phyloP scores from a whole-genome alignment of 495 filamentous ascomycete species.

The Friedmanniomyces simplex region DNA sequence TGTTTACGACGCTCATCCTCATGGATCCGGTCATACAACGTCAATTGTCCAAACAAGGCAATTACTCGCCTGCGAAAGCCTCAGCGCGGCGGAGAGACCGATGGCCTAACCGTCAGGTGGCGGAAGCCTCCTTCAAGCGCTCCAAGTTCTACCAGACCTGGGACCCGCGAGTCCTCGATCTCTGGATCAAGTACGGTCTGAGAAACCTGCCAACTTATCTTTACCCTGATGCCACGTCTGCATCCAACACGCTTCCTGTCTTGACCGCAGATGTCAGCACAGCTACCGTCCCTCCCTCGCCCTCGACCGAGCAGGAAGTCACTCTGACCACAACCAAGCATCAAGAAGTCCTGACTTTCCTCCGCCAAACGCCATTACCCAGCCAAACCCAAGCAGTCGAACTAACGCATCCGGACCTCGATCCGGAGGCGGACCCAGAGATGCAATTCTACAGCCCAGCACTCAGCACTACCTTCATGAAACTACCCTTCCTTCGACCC shows the following conservation, averaged over 20 bases:
- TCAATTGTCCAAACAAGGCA: slow-evolving; percentile 22
- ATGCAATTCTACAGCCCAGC: slow-evolving; percentile 73
- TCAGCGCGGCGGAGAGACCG: slow-evolving; percentile 28
- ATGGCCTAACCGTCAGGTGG: slow-evolving; percentile 32
- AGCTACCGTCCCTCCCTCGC: slow-evolving; percentile 16
- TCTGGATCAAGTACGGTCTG: slow-evolving; percentile 33
- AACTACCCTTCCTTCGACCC: slow-evolving; percentile 61
- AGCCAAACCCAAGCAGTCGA: slow-evolving; percentile 25
- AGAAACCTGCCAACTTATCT: slow-evolving; percentile 31
- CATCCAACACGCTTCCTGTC: slow-evolving; percentile 3
- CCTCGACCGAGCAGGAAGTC: slow-evolving; percentile 26
- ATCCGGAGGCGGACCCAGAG: slow-evolving; percentile 5
- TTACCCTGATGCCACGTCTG: slow-evolving; percentile 19
- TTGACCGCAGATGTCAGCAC: slow-evolving; percentile 18
- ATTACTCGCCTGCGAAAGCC: slow-evolving; percentile 25
- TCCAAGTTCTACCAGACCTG: slow-evolving; percentile 36
- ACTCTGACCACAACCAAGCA: slow-evolving; percentile 32
- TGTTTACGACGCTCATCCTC: slow-evolving; percentile 65
- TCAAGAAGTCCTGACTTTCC: slow-evolving; percentile 36
- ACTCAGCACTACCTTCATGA: slow-evolving; percentile 46
- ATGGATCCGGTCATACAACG: slow-evolving; percentile 69
- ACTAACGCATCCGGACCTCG: slow-evolving; percentile 32
- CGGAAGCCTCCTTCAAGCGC: slow-evolving; percentile 26
- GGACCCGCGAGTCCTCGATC: slow-evolving; percentile 33
- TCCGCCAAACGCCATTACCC: slow-evolving; percentile 24